phyloP scores from a whole-genome alignment of 129 eudicot genomes.

The Lonicera japonica region DNA sequence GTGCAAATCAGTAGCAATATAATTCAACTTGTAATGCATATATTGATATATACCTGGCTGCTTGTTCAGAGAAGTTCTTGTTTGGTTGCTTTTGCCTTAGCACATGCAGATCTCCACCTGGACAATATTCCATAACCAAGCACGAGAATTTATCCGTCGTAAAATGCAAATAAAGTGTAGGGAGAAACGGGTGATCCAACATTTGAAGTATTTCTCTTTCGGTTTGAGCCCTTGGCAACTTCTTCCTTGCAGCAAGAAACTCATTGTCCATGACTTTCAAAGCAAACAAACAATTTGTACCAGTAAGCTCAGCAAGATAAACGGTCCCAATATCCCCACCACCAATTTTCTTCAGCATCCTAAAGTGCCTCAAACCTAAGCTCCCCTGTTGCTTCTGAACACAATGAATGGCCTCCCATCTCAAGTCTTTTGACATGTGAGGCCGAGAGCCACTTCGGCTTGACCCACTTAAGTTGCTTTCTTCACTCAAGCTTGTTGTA shows the following conservation, averaged over 20 bases:
- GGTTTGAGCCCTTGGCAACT: constrained; percentile 68
- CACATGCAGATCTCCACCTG: constrained; percentile 88
- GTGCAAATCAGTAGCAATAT: not conserved
- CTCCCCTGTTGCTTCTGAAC: constrained; percentile 51
- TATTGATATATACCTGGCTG: constrained; percentile 78
- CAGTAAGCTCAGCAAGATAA: constrained; percentile 71
- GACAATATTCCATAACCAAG: constrained; percentile 88
- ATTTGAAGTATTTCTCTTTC: constrained; percentile 74
- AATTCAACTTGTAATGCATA: not conserved
- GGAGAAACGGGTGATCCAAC: constrained; percentile 97
- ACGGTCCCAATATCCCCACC: constrained; percentile 85
- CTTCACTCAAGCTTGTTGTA: constrained; percentile 71
- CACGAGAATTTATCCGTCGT: constrained; percentile 61
- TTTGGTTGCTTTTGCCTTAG: constrained; percentile 73
- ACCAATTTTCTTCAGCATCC: constrained; percentile 67
- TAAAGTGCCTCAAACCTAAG: constrained; percentile 56
- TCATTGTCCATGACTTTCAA: constrained; percentile 82
- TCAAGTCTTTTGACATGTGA: constrained; percentile 82
- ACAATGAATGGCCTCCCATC: constrained; percentile 67
- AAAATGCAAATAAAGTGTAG: constrained; percentile 76
- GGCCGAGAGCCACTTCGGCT: constrained; percentile 58
- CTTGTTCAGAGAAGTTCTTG: constrained; percentile 67
- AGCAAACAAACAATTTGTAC: constrained; percentile 63
- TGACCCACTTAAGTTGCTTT: constrained; percentile 59
- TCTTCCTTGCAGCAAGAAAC: constrained; percentile 46